Conservation (phyloP, 257 asterid species). For the Ballota nigra region DNA sequence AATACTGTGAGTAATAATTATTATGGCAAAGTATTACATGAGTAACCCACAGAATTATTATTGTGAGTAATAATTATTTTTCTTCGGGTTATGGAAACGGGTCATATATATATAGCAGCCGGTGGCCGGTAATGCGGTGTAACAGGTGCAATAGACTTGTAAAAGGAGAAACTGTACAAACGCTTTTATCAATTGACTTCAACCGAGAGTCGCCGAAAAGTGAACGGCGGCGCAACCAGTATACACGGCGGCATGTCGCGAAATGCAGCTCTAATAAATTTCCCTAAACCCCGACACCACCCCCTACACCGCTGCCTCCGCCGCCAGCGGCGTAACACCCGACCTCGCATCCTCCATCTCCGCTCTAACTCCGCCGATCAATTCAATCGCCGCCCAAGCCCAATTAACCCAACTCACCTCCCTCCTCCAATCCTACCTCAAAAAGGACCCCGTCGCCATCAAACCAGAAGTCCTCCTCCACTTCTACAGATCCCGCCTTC, state of each 20-base stretch:
- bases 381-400: conserved; percentile 37
- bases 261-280: conserved; percentile 21
- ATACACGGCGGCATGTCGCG: conserved; percentile 35
- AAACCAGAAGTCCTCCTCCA: conserved; percentile 62
- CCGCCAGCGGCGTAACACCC: conserved; percentile 30
- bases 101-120: too few relatives aligned
- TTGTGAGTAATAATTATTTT: too few relatives aligned
- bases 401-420: conserved; percentile 47
- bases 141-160: too few relatives aligned
- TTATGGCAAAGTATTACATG: too few relatives aligned
- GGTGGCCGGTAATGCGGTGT: too few relatives aligned
- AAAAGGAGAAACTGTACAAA: not conserved
- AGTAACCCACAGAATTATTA: too few relatives aligned
- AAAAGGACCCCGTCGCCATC: conserved; percentile 38
- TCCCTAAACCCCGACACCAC: conserved; percentile 23
- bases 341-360: conserved; percentile 36
- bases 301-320: conserved; percentile 29
- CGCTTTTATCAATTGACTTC: not conserved
- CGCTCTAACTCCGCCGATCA: conserved; percentile 34
- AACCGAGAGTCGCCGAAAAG: not conserved
- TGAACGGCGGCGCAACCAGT: conserved; percentile 20
- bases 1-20: too few relatives aligned
- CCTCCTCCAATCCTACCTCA: conserved; percentile 49
- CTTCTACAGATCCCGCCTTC: conserved; percentile 61
- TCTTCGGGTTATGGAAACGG: too few relatives aligned